phyloP scores from a whole-genome alignment of 495 filamentous ascomycete genomes.

The Penicillium desertorum region DNA sequence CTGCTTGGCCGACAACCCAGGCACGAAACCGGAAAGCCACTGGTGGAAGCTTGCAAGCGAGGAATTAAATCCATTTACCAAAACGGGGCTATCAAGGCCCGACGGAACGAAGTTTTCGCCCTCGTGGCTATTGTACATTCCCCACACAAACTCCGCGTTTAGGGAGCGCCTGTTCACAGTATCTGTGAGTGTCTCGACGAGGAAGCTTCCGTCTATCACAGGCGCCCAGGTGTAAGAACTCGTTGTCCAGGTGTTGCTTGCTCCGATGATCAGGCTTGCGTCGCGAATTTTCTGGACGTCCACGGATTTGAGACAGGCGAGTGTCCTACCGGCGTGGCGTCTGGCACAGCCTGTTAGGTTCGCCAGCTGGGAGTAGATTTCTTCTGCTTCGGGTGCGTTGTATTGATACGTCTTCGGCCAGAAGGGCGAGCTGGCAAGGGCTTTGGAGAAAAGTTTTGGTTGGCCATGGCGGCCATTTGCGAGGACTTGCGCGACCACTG shows the following conservation, averaged over 20 bases:
- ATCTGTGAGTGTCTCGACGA: conserved; percentile 45
- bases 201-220: conserved; percentile 57
- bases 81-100: conserved; percentile 37
- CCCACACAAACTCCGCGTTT: conserved; percentile 48
- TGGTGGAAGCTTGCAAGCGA: conserved; percentile 43
- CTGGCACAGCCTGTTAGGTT: conserved; percentile 47
- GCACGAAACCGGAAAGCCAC: conserved; percentile 56
- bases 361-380: conserved; percentile 45
- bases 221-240: conserved; percentile 58
- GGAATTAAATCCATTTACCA: conserved; percentile 45
- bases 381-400: conserved; percentile 49
- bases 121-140: conserved; percentile 61
- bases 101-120: conserved; percentile 59
- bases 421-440: conserved; percentile 60
- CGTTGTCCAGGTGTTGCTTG: conserved; percentile 51
- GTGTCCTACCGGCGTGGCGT: conserved; percentile 27
- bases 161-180: conserved; percentile 40
- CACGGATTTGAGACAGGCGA: conserved; percentile 50
- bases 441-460: conserved; percentile 48
- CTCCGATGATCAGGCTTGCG: conserved; percentile 45
- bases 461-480: conserved; percentile 40
- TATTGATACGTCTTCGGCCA: conserved; percentile 60
- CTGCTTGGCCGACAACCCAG: conserved; percentile 40
- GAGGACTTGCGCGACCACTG: conserved; percentile 56
- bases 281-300: conserved; percentile 51